phyloP scores from a whole-genome alignment of 1,284 basidiomycete genomes.

The Porogramme epimiltina region DNA sequence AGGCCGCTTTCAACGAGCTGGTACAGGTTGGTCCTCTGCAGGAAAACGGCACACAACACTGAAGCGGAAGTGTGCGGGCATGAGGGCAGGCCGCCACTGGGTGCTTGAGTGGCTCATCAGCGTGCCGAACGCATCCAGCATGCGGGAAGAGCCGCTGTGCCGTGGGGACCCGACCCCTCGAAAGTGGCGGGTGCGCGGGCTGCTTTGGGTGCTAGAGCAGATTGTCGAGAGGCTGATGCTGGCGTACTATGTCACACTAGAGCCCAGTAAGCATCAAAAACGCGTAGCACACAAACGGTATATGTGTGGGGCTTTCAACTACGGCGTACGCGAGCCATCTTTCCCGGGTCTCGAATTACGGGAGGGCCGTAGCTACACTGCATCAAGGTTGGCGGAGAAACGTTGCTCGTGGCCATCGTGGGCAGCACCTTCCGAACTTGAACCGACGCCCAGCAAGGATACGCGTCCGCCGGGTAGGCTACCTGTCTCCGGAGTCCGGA shows the following conservation, averaged over 20 bases:
- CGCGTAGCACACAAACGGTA: conserved; percentile 46
- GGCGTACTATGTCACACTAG: conserved; percentile 45
- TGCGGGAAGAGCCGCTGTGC: conserved; percentile 53
- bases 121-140: conserved; percentile 29
- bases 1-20: too few relatives aligned
- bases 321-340: too few relatives aligned
- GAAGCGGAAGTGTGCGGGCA: conserved; percentile 52
- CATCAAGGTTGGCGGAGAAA: conserved; percentile 14
- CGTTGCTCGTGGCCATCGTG: conserved; percentile 3
- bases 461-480: conserved; percentile 8
- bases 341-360: too few relatives aligned
- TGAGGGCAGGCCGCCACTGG: conserved; percentile 50
- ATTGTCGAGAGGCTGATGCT: not conserved
- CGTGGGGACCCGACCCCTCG: conserved; percentile 71
- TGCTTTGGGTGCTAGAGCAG: not conserved
- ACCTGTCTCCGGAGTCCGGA: too few relatives aligned
- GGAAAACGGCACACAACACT: conserved; percentile 46
- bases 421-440: conserved; percentile 20
- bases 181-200: conserved; percentile 49
- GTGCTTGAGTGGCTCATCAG: conserved; percentile 61
- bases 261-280: conserved; percentile 47
- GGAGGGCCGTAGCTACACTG: not conserved
- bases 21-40: too few relatives aligned
- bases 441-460: conserved; percentile 9
- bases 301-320: conserved; percentile 14